Evolutionary conservation across 768 basidiomycete species (phyloP), one percentile per base, ranked within the genome.

Genomic region (Mycena metata): DNA sequence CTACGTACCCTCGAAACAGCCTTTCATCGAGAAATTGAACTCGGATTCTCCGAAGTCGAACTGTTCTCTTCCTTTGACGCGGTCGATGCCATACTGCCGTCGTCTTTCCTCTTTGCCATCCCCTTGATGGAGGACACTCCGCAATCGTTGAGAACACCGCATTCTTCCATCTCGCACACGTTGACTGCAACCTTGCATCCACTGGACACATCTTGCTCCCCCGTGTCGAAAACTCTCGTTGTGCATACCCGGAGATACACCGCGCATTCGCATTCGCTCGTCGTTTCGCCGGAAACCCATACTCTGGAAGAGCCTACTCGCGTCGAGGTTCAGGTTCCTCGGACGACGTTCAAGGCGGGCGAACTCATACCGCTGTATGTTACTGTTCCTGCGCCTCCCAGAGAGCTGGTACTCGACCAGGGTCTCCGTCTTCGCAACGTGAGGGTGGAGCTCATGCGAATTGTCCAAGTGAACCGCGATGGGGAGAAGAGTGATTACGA

Each of bases 311-410:
- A 88, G 45, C 95, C 95, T 16, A 89, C 91, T 10, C 85, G 80
- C 35, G 85, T 95, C 49, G 84, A 90, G 58, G 88, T 91, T 35
- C 87, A 95, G 76, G 77, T 96, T 19, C 90, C 93, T 33, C 84
- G 93, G 66, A 87, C 89, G 17, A 89, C 84, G 0, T 96, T 93
- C 77, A 84, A 83, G 36, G 87, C 88, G 0, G 89, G 89, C 21
- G 95, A 96, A 74, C 79, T 88, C 17, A 88, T 97, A 61, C 91
- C 93, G 2, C 80, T 96, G 39, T 94, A 96, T 73, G 84, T 94
- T 45, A 91, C 92, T 2, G 83, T 97, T 5, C 94, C 95, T 13
- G 88, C 94, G 9, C 96, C 95, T 10, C 78, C 82, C 26, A 83
- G 86, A 30, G 87, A 91, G 61, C 83, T 91, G 21, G 89, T 96